A percentile compares a stretch with the other conserved stretches of the same genome.
Conservation (phyloP, 139 green algal species). For the Chlorella ohadii region DNA sequence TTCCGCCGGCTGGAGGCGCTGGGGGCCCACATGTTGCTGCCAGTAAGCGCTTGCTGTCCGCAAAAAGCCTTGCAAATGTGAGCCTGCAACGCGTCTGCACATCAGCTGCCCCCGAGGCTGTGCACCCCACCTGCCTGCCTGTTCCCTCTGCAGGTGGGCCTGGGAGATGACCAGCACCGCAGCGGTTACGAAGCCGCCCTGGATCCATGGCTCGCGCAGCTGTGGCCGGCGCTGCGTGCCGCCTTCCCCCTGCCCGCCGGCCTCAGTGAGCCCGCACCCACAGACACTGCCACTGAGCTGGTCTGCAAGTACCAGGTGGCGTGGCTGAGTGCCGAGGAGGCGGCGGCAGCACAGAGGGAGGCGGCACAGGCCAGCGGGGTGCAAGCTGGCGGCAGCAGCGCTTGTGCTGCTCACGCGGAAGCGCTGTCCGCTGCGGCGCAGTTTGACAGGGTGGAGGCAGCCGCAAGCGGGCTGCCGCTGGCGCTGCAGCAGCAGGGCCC, state of each 20-base stretch:
- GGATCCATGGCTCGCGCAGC: constrained; percentile 83
- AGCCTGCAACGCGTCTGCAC: no score
- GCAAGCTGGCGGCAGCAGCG: constrained; percentile 13
- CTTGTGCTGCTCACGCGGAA: constrained; percentile 4
- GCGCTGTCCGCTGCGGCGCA: constrained; percentile 47
- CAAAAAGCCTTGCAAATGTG: no score
- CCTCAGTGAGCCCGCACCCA: constrained; percentile 52
- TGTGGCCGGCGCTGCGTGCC: constrained; percentile 75
- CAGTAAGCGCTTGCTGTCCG: no score
- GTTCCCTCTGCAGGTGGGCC: constrained; percentile 73
- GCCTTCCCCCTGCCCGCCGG: constrained; percentile 60
- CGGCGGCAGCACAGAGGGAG: constrained; percentile 25
- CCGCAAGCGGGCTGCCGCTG: constrained; percentile 34
- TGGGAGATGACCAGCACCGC: constrained; percentile 91
- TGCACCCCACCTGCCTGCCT: no score
- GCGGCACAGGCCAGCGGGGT: neutral
- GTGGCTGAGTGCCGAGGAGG: constrained; percentile 22
- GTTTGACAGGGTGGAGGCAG: constrained; percentile 53
- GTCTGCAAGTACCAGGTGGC: constrained; percentile 63
- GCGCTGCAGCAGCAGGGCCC: constrained; percentile 10
- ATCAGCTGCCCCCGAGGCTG: no score
- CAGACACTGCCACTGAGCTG: constrained; percentile 53
- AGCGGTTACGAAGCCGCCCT: constrained; percentile 90
- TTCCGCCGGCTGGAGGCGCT: constrained; percentile 82
- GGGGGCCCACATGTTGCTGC: constrained; percentile 58